Percentiles rank a stretch among this genome's conserved stretches.
phyloP scores from a whole-genome alignment of 148 eudicot genomes.

The Polygonum aviculare region DNA sequence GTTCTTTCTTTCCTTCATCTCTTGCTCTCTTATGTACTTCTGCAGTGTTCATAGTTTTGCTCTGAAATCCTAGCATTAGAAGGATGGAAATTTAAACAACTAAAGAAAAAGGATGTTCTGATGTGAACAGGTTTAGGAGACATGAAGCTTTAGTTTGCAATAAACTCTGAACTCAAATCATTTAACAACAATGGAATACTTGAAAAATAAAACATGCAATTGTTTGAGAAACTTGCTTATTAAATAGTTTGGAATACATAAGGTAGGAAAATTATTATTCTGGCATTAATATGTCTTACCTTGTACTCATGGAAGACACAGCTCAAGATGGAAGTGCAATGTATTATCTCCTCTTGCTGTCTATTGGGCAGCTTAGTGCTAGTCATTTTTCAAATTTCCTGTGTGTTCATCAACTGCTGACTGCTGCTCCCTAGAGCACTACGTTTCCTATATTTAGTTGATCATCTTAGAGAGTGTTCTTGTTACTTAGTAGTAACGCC shows the following conservation, averaged over 20 bases:
- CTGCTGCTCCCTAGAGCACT: not conserved
- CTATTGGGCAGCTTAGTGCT: not conserved
- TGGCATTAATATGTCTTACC: not conserved
- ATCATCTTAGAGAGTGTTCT: not conserved
- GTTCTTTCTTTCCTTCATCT: constrained; percentile 16
- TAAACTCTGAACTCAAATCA: not conserved
- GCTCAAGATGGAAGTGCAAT: not conserved
- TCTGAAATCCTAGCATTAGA: not conserved
- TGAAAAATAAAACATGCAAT: not conserved
- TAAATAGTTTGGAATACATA: not conserved
- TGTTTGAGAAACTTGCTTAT: not conserved
- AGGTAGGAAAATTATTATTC: not conserved
- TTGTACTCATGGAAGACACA: not conserved
- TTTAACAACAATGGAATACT: not conserved
- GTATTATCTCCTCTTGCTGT: constrained; percentile 2
- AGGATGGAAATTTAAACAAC: not conserved
- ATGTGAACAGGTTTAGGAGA: not conserved
- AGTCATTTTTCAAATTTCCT: not conserved
- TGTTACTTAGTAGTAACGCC: not conserved
- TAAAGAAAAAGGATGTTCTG: not conserved
- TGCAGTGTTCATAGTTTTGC: not conserved
- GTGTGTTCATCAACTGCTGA: not conserved
- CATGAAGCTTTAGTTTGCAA: not conserved
- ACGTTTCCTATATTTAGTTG: not conserved
- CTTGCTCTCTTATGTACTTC: not conserved